phyloP scores from a whole-genome alignment of 139 green algal genomes.

The Limnomonas spitsbergensis region DNA sequence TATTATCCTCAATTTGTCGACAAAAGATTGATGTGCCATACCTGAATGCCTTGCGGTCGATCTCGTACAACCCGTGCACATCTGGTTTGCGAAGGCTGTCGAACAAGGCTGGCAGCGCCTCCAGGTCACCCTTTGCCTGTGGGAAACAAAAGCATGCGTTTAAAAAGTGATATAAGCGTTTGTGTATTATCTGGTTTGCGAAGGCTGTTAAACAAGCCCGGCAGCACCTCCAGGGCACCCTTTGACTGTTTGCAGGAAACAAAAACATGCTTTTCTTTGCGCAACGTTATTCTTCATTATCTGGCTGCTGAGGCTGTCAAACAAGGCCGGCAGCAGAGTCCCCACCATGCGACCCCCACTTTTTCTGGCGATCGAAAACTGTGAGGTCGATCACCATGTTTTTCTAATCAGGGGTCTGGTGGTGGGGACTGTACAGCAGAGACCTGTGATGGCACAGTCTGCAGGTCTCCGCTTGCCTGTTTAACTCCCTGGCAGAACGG shows the following conservation, averaged over 20 bases:
- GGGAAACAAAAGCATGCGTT: not conserved
- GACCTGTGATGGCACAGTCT: too few relatives aligned
- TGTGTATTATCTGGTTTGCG: conserved; percentile 34
- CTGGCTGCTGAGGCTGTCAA: conserved; percentile 29
- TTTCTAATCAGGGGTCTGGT: too few relatives aligned
- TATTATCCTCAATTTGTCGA: too few relatives aligned
- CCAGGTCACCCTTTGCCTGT: conserved; percentile 23
- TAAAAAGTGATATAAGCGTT: not conserved
- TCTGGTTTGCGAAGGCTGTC: conserved; percentile 30
- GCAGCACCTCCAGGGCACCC: conserved; percentile 28
- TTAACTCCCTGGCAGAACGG: too few relatives aligned
- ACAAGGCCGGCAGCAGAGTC: conserved; percentile 27
- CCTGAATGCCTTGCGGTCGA: conserved; percentile 47
- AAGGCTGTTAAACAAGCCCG: conserved; percentile 24
- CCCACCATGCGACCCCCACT: too few relatives aligned
- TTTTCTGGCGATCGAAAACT: too few relatives aligned
- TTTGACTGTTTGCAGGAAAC: not conserved
- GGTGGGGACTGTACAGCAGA: too few relatives aligned
- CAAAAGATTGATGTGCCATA: not conserved
- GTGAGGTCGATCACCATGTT: too few relatives aligned
- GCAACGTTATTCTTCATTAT: conserved; percentile 5
- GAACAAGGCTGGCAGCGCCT: conserved; percentile 28
- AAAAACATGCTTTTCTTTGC: not conserved
- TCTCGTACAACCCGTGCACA: conserved; percentile 46
- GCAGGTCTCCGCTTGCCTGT: too few relatives aligned